phyloP scores from a whole-genome alignment of 257 asterid species.

The Lavandula angustifolia region DNA sequence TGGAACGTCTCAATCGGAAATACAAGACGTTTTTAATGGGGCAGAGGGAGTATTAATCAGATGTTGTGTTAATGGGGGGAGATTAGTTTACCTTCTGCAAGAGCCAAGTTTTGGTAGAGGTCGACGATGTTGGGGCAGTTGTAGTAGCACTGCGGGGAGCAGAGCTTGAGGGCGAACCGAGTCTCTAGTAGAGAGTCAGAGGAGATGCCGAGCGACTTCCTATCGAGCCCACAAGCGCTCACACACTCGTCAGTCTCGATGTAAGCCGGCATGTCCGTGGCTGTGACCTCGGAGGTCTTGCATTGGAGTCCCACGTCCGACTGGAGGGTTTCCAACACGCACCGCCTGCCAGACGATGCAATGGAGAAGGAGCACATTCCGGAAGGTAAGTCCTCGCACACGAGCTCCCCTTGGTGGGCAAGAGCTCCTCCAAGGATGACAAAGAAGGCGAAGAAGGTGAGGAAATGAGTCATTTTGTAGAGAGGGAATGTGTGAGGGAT shows the following conservation, averaged over 20 bases:
- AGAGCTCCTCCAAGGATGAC: too few relatives aligned
- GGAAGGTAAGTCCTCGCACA: constrained; percentile 42
- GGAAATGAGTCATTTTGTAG: too few relatives aligned
- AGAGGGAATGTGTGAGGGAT: too few relatives aligned
- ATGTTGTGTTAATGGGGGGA: too few relatives aligned
- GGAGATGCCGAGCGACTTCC: constrained; percentile 42
- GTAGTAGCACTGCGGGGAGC: constrained; percentile 41
- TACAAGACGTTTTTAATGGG: too few relatives aligned
- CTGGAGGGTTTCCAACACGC: constrained; percentile 37
- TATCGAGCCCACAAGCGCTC: constrained; percentile 42
- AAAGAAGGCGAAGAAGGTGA: too few relatives aligned
- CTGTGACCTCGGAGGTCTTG: constrained; percentile 40
- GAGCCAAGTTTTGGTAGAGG: constrained; percentile 47
- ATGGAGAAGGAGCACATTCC: constrained; percentile 44
- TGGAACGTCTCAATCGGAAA: too few relatives aligned
- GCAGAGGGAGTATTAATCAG: too few relatives aligned
- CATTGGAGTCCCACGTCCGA: constrained; percentile 30
- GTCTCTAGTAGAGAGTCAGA: constrained; percentile 43
- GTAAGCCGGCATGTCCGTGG: constrained; percentile 28
- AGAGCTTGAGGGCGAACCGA: constrained; percentile 33
- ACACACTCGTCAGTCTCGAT: constrained; percentile 44
- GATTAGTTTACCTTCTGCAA: constrained; percentile 40
- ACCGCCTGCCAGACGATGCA: constrained; percentile 43
- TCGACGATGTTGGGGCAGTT: constrained; percentile 49
- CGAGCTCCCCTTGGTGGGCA: constrained; percentile 40